Evolutionary conservation across 1,284 basidiomycete genomes (phyloP), one percentile per base, ranked within the genome.

Genomic region (Omphalotus olearius): DNA sequence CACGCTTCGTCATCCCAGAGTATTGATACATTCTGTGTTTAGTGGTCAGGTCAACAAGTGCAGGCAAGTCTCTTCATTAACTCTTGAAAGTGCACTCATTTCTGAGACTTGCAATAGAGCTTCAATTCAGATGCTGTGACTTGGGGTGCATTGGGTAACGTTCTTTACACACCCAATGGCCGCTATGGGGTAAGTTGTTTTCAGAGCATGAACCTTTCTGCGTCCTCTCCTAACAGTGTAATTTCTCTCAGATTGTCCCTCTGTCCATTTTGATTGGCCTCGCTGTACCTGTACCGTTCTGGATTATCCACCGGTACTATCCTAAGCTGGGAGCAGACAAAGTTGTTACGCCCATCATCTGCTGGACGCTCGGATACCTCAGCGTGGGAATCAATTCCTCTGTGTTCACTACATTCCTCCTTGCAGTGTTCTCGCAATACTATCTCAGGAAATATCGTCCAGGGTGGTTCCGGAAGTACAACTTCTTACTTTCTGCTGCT

Each of bases 401-500:
- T 3, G 65, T 79, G 33, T 70, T 69, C 9, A 74, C 76, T 2
- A 68, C 66, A 44, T 73, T 85, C 58, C 63, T 82, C 33, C 72
- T 82, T 41, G 83, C 82, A 0, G 51, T 83, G 36, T 61, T 76
- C 14, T 82, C 80, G 3, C 82, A 85, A 59, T 61, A 78, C 2
- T 83, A 77, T 75, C 60, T 83, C n/a, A 68, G 82, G 47, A 70
- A 66, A 42, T 75, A 78, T 52, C 75, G 82, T 55, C 82, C 82
- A 61, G 71, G 73, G 25, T 78, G 75, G 75, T 79, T 75, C 62
- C 73, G 74, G 60, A 79, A 82, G 62, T 85, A 85, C 67, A 87
- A 85, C 65, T 87, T 83, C 60, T 74, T 88, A 50, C 67, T 86
- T 1, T 81, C 80, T 7, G 83, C 81, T 25, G 84, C 81, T 2